Evolutionary conservation across 2,329 filamentous ascomycete species (phyloP).

Genomic region (Aureobasidium sp.): DNA sequence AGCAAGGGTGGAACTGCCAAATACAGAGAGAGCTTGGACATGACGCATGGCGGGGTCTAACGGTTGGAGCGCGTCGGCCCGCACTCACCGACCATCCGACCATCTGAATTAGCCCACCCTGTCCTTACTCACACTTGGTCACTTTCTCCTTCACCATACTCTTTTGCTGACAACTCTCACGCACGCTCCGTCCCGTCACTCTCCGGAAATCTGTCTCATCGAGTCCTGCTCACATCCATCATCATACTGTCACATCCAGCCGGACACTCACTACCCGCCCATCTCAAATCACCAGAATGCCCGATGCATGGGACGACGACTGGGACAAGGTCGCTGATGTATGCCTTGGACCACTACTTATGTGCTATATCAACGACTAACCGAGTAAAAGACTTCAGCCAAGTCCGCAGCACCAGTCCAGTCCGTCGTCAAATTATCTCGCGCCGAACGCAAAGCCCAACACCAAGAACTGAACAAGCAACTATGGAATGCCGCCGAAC

Average conservation of each 20-base stretch:
- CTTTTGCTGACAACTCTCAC: not conserved
- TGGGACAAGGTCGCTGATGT: conserved; percentile 78
- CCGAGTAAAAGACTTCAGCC: conserved; percentile 21
- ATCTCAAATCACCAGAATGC: conserved; percentile 36
- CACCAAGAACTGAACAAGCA: conserved; percentile 78
- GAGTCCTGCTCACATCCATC: not conserved
- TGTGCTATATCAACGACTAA: conserved; percentile 18
- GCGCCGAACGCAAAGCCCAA: conserved; percentile 67
- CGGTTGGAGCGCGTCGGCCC: not conserved
- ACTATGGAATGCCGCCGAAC: conserved; percentile 85
- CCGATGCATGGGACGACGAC: conserved; percentile 85
- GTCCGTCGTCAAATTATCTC: conserved; percentile 49
- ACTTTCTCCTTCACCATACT: conserved; percentile 19
- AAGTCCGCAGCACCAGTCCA: conserved; percentile 25
- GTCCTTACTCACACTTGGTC: conserved; percentile 26
- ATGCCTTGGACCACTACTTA: conserved; percentile 15
- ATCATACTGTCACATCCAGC: not conserved
- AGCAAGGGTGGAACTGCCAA: not conserved
- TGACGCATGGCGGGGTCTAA: conserved; percentile 1
- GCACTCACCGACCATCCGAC: not conserved
- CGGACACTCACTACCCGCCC: not conserved
- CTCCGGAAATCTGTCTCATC: no score
- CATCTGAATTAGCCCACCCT: conserved; percentile 18
- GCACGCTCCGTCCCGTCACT: no score
- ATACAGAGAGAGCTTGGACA: not conserved